Percentiles rank a stretch among this genome's conserved stretches.
Evolutionary conservation across 371 early-diverging fungal species (phyloP).

Genomic region (Mucor mucedo): DNA sequence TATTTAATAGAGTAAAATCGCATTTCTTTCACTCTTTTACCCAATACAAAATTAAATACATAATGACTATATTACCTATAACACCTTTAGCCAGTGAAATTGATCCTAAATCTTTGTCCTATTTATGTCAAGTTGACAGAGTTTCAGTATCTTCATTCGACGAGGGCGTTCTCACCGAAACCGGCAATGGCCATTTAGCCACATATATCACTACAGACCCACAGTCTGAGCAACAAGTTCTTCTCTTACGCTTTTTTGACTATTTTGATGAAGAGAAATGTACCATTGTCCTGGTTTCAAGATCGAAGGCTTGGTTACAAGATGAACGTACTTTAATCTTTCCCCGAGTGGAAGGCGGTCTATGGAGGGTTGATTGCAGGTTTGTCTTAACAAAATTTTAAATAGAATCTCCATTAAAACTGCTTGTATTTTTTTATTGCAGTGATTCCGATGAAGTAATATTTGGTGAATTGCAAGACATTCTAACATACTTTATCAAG

Average conservation of each 20-base stretch:
- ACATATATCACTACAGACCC: slow-evolving; percentile 28
- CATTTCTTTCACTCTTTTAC: background rate
- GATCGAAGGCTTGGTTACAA: slow-evolving; percentile 45
- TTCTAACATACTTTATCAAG: slow-evolving; percentile 42
- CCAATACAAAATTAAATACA: background rate
- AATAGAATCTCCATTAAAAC: background rate
- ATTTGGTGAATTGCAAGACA: slow-evolving; percentile 38
- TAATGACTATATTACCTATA: slow-evolving; percentile 24
- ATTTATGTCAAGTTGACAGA: slow-evolving; percentile 21
- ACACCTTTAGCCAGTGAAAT: slow-evolving; percentile 18
- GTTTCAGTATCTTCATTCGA: slow-evolving; percentile 20
- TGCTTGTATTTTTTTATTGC: background rate
- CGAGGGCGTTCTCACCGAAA: slow-evolving; percentile 6
- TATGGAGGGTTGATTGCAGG: slow-evolving; percentile 44
- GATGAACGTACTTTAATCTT: slow-evolving; percentile 31
- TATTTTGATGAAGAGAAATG: slow-evolving; percentile 29
- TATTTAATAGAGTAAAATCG: background rate
- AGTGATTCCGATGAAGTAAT: slow-evolving; percentile 27
- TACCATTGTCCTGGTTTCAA: slow-evolving; percentile 32
- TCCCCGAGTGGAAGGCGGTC: slow-evolving; percentile 34
- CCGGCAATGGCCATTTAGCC: slow-evolving; percentile 30
- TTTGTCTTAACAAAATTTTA: slow-evolving; percentile 5
- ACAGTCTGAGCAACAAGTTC: slow-evolving; percentile 18
- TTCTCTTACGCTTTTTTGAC: slow-evolving; percentile 28
- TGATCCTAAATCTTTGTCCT: slow-evolving; percentile 6